Conservation (phyloP, 1,284 basidiomycete species). For the Wolfiporia cocos region DNA sequence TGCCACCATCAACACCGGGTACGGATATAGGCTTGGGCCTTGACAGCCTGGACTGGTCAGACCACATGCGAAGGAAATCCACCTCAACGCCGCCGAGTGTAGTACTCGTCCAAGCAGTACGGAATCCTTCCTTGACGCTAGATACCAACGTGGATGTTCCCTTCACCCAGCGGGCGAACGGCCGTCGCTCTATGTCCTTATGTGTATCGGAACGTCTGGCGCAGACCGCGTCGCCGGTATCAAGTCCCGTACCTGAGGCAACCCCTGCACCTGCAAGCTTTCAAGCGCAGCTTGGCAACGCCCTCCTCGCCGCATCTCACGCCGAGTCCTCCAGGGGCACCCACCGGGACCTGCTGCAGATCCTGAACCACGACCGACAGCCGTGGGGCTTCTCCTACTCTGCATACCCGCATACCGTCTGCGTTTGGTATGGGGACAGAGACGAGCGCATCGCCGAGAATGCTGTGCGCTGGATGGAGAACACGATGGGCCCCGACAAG, state of each 20-base stretch:
- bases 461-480: conserved; percentile 88
- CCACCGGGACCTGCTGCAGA: conserved; percentile 86
- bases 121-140: conserved; percentile 10
- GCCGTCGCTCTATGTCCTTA: conserved; percentile 65
- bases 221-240: conserved; percentile 38
- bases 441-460: conserved; percentile 92
- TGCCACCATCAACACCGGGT: conserved; percentile 43
- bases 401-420: conserved; percentile 74
- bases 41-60: conserved; percentile 48
- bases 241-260: conserved; percentile 17
- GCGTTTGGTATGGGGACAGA: conserved; percentile 89
- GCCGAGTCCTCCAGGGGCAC: conserved; percentile 90
- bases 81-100: conserved; percentile 14
- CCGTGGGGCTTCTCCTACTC: conserved; percentile 83
- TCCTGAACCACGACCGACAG: conserved; percentile 81
- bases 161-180: conserved; percentile 30
- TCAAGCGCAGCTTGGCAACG: conserved; percentile 74
- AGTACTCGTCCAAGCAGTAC: not conserved
- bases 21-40: conserved; percentile 58
- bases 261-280: conserved; percentile 32
- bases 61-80: conserved; percentile 18
- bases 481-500: conserved; percentile 68
- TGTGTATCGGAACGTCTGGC: conserved; percentile 31
- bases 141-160: conserved; percentile 11
- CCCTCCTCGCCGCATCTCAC: conserved; percentile 89